Conservation (phyloP, 2,329 filamentous ascomycete genomes). For the Fusarium subglutinans region DNA sequence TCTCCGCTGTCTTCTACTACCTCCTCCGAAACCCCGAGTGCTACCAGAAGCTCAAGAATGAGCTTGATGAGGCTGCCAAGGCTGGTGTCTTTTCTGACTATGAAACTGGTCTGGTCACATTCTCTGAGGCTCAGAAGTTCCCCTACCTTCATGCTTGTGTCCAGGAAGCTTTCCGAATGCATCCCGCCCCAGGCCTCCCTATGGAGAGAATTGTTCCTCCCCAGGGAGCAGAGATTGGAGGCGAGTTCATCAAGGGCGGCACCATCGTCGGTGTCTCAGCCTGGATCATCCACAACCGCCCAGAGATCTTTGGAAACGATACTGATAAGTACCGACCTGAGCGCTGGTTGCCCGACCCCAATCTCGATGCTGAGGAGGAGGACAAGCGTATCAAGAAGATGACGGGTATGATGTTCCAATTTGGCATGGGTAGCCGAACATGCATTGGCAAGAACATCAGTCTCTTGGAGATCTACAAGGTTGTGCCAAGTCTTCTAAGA, state of each 20-base stretch:
- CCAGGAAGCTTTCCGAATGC: conserved; percentile 80
- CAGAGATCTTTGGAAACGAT: conserved; percentile 74
- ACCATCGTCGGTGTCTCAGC: conserved; percentile 80
- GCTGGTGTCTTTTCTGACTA: conserved; percentile 60
- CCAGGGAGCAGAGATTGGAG: conserved; percentile 70
- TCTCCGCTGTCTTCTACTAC: conserved; percentile 78
- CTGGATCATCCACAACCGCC: conserved; percentile 76
- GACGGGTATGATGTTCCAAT: conserved; percentile 58
- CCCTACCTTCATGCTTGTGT: conserved; percentile 81
- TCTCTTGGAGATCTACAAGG: conserved; percentile 70
- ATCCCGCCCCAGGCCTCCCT: conserved; percentile 77
- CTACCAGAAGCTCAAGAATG: conserved; percentile 64
- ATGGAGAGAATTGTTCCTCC: conserved; percentile 78
- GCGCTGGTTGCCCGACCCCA: conserved; percentile 65
- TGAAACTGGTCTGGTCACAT: conserved; percentile 71
- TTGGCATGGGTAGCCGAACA: conserved; percentile 75
- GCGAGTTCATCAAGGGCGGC: conserved; percentile 70
- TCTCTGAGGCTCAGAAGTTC: conserved; percentile 74
- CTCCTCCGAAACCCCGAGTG: conserved; percentile 70
- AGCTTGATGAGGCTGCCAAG: conserved; percentile 69
- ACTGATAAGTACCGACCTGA: conserved; percentile 74
- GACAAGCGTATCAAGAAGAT: conserved; percentile 53
- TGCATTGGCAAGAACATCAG: conserved; percentile 76
- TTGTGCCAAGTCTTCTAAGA: conserved; percentile 57
- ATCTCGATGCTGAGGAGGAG: conserved; percentile 48